These are phyloP conservation scores for Candida ulmi DNA, from an alignment of 805 yeast species.

Conservation along the genomic window DNA sequence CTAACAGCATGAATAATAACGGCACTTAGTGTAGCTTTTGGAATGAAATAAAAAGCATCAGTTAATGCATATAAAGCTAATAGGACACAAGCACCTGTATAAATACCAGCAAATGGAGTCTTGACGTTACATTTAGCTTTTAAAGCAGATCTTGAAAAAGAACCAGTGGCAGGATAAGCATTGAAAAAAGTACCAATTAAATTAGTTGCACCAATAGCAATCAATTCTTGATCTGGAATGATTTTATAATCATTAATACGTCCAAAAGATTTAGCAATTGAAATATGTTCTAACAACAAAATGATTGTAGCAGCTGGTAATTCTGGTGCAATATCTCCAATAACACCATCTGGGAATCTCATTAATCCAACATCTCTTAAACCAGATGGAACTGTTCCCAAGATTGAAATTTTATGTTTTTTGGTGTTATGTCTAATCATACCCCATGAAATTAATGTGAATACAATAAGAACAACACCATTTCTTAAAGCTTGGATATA, in stretches of 20 bases:
- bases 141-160: constrained; percentile 90
- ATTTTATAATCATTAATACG: constrained; percentile 87
- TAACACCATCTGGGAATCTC: constrained; percentile 54
- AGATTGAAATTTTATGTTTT: constrained; percentile 42
- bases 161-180: constrained; percentile 95
- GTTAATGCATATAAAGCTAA: constrained; percentile 84
- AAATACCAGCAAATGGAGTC: constrained; percentile 89
- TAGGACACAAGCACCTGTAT: constrained; percentile 84
- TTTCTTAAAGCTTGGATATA: constrained; percentile 73
- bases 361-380: constrained; percentile 71
- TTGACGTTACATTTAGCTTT: constrained; percentile 94
- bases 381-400: constrained; percentile 82
- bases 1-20: constrained; percentile 91
- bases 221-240: constrained; percentile 87
- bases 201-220: constrained; percentile 91
- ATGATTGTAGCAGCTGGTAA: constrained; percentile 83
- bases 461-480: constrained; percentile 75
- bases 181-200: constrained; percentile 86
- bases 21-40: constrained; percentile 83
- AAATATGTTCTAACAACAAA: constrained; percentile 83
- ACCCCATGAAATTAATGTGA: constrained; percentile 81
- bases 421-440: constrained; percentile 48
- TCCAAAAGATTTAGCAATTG: constrained; percentile 91
- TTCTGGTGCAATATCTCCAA: constrained; percentile 60
- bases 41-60: constrained; percentile 79